phyloP scores from a whole-genome alignment of 2,329 filamentous ascomycete genomes.

The Chaetoscypha palmicola region DNA sequence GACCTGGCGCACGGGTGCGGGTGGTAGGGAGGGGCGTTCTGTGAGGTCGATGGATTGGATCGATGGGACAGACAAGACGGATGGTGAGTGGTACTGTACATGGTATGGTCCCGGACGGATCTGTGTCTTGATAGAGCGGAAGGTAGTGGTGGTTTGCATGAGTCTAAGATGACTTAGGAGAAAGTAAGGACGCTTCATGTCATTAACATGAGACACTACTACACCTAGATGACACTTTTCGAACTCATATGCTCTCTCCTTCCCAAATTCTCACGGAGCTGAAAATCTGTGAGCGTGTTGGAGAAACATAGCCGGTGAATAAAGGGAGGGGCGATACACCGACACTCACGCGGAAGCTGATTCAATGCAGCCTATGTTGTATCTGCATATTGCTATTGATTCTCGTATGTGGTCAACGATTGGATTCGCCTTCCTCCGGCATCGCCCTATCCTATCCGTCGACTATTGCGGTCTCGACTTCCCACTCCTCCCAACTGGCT shows the following conservation, averaged over 20 bases:
- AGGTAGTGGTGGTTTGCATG: neutral
- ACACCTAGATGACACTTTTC: neutral
- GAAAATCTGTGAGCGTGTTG: neutral
- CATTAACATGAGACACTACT: neutral
- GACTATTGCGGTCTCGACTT: conserved; percentile 21
- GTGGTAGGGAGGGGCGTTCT: neutral
- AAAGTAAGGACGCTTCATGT: neutral
- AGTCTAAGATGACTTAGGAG: neutral
- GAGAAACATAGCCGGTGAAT: conserved; percentile 1
- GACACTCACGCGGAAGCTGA: neutral
- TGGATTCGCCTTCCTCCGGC: conserved; percentile 6
- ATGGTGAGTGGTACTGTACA: conserved; percentile 3
- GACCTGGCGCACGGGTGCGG: conserved; percentile 4
- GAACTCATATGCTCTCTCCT: neutral
- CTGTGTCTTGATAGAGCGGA: neutral
- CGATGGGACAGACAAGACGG: conserved; percentile 1
- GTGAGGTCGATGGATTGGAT: neutral
- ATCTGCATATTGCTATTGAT: conserved; percentile 9
- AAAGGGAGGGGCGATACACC: conserved; percentile 2
- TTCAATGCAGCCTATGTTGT: conserved; percentile 9
- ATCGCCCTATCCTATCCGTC: conserved; percentile 15
- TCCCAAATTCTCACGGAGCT: neutral
- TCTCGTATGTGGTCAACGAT: conserved; percentile 5
- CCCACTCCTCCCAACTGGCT: conserved; percentile 37
- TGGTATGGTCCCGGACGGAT: neutral